Evolutionary conservation across 305 asterid species (phyloP), one percentile per base, ranked within the genome.

Genomic region (Solanum hybrid): DNA sequence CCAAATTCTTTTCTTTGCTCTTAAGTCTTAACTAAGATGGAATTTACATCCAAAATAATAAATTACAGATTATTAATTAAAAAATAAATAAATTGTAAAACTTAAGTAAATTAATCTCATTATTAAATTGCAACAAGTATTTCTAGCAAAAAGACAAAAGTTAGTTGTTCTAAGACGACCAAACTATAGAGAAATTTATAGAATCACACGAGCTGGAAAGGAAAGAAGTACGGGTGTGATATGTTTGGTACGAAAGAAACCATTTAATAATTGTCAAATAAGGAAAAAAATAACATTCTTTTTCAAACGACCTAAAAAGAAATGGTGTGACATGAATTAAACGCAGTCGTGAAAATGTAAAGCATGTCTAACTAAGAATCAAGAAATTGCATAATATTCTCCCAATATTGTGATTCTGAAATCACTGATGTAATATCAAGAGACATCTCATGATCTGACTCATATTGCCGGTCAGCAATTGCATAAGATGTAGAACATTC

Each of bases 401-500:
- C 17, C 87, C 5, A 46, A 2, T 29, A 1, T 40, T 12, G 10
- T 82, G 87, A 27, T 42, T 42, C 38, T 46, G 16, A 27, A 82
- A 14, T 82, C 20, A 9, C 27, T 40, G 69, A 40, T 40, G 86
- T 26, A 24, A 40, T 38, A 80, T 34, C 36, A 80, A 80, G 24
- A 24, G 69, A 40, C 16, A 26, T 40, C 5, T 38, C 46, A 38
- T 29, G 37, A 40, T 42, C 71, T 4, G 71, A 5, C 71, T 81
- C 37, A 10, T 13, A 16, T 7, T 4, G 38, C 98, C 93, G 9
- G 95, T 95, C 89, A 92, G 26, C 91, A 90, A 93, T 96, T 66
- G 90, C 87, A 75, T 92, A 88, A 69, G 93, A 64, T 88, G 94
- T 95, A 85, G 89, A 94, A 91, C 93, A 93, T 38, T 95, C 93